Base-by-base conservation (phyloP, 306 rosid species). In the Astragalus membranaceus region DNA sequence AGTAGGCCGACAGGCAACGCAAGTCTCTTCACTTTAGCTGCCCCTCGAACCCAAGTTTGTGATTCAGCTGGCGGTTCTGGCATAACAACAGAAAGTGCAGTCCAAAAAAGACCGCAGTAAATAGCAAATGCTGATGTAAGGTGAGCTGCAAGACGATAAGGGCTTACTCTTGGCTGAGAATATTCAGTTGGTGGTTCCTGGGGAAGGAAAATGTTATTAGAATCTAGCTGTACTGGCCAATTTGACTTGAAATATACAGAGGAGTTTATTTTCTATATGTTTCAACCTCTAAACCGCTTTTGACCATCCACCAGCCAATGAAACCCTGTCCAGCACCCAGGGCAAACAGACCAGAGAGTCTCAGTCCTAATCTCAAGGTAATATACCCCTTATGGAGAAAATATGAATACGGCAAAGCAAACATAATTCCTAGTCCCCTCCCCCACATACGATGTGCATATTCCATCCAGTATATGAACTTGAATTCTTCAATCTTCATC, bases 401-500 rank as follows among this genome's bases (percentile, higher is more conserved):
- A 80, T 90, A 90, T 17, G 94, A 90, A 81, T 88, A 93, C n/a
- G 98, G 97, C 79, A 90, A 84, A 26, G 88, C 96, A 76, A 93
- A 93, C 85, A 90, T 84, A 58, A 88, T 12, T 50, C 96, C 97
- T 49, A 88, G 62, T 12, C 83, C 93, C 83, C 97, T 91, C 74
- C 97, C 97, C 97, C 97, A 88, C 97, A 91, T 91, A 15, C 97
- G 91, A 82, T 92, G 97, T 68, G 94, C 96, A 74, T 92, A 92
- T 52, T 79, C 97, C 88, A 85, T 81, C 88, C 84, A 85, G 75
- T 85, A 85, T 58, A 85, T 85, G 56, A 81, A 85, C 54, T 81
- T 85, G 78, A 85, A 85, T 35, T 85, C 88, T 67, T 79, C 75
- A 62, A 83, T 60, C 49, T 56, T 53, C 88, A 85, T 85, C 64